These are phyloP conservation scores for Neonectria coccinea DNA, from an alignment of 2,329 filamentous ascomycete species.

Conservation along the genomic window DNA sequence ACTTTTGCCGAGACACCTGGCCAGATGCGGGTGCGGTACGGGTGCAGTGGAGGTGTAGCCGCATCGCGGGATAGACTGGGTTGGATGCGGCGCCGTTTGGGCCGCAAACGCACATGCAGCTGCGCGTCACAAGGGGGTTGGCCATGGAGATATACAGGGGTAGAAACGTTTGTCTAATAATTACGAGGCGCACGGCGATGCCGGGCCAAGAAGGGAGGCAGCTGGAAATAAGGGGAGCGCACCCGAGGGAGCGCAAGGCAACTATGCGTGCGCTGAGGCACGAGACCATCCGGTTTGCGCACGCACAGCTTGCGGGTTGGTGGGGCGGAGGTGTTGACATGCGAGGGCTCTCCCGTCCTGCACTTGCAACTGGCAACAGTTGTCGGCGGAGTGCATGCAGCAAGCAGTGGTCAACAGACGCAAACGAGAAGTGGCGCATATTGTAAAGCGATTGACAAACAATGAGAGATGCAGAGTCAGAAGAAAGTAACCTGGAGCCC, in stretches of 20 bases:
- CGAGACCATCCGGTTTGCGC: slow-evolving; percentile 43
- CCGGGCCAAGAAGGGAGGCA: slow-evolving; percentile 22
- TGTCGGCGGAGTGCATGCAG: slow-evolving; percentile 18
- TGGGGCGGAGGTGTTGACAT: slow-evolving; percentile 30
- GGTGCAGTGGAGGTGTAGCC: not conserved
- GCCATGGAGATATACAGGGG: not conserved
- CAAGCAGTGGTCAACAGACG: slow-evolving; percentile 6
- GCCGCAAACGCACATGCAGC: not conserved
- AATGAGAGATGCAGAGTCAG: not conserved
- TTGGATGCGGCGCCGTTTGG: slow-evolving; percentile 5
- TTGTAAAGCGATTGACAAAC: not conserved
- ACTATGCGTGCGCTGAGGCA: slow-evolving; percentile 30
- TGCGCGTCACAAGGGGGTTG: not conserved
- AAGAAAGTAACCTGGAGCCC: not conserved
- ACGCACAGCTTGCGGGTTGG: slow-evolving; percentile 32
- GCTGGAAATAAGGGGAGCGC: slow-evolving; percentile 19
- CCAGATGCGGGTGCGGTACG: not conserved
- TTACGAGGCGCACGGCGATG: slow-evolving; percentile 7
- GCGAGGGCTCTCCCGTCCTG: slow-evolving; percentile 7
- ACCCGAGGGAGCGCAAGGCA: slow-evolving; percentile 7
- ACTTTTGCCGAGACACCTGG: not conserved
- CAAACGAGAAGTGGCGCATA: not conserved
- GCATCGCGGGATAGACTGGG: slow-evolving; percentile 7
- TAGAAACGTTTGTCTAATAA: not conserved
- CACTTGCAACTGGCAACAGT: slow-evolving; percentile 17